A percentile compares a stretch with the other conserved stretches of the same genome.
phyloP scores from a whole-genome alignment of 345 rosid species.

The Eucalyptus brandiana region DNA sequence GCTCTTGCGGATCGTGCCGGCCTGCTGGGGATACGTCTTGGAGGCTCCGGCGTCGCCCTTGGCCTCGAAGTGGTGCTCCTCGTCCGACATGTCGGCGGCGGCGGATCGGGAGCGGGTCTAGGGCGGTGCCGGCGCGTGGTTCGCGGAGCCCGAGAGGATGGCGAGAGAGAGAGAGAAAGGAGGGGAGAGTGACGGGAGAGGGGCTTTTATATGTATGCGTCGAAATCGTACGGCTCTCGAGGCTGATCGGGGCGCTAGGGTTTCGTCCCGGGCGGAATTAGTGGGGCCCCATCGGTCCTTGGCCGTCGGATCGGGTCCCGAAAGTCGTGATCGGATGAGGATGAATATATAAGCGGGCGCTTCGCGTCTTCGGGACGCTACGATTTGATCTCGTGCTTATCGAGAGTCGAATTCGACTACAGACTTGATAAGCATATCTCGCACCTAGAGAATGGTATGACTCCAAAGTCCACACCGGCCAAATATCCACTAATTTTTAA shows the following conservation, averaged over 20 bases:
- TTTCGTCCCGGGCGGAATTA: background rate
- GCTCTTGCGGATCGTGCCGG: slow-evolving; percentile 6
- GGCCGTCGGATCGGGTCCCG: background rate
- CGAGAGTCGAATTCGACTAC: background rate
- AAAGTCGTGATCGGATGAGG: background rate
- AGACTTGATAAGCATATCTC: background rate
- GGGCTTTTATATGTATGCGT: background rate
- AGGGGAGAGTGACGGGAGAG: background rate
- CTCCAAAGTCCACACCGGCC: too few species aligned
- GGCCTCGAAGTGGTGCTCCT: slow-evolving; percentile 8
- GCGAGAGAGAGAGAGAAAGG: background rate
- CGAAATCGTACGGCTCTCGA: background rate
- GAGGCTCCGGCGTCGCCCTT: slow-evolving; percentile 7
- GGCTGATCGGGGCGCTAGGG: background rate
- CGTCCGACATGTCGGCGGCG: slow-evolving; percentile 3
- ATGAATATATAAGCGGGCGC: background rate
- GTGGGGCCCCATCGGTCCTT: background rate
- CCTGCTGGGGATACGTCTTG: slow-evolving; percentile 11
- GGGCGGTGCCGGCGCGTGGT: background rate
- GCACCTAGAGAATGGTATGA: background rate
- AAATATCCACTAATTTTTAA: too few species aligned
- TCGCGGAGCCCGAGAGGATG: background rate
- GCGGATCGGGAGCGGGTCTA: background rate
- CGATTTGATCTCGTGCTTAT: background rate
- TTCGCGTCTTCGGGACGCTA: background rate